Evolutionary conservation across 805 yeast genomes (phyloP).

Genomic region (Ogataea methanolica): DNA sequence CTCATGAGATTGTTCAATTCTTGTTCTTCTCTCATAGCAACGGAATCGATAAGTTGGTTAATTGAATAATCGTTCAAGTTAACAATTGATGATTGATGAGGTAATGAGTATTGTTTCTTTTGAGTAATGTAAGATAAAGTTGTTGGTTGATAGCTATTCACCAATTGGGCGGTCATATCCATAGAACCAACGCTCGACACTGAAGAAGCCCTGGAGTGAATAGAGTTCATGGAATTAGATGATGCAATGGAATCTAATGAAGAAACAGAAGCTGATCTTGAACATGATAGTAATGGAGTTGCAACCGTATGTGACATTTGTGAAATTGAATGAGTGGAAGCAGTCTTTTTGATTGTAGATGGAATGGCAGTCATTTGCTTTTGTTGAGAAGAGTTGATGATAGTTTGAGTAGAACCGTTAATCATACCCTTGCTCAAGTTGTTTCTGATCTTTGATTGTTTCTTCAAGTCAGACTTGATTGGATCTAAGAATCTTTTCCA

Average conservation of each 20-base stretch:
- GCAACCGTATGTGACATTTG: background rate
- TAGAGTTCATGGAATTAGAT: slow-evolving; percentile 9
- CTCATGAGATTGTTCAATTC: slow-evolving; percentile 30
- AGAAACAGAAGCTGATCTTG: slow-evolving; percentile 18
- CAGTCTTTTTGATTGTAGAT: background rate
- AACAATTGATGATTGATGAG: slow-evolving; percentile 4
- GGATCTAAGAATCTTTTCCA: slow-evolving; percentile 48
- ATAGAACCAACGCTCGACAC: slow-evolving; percentile 21
- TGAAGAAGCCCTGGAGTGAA: slow-evolving; percentile 29
- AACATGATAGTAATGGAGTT: slow-evolving; percentile 3
- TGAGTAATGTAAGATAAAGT: slow-evolving; percentile 1
- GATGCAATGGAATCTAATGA: slow-evolving; percentile 11
- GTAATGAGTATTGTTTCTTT: slow-evolving; percentile 2
- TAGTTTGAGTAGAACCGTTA: slow-evolving; percentile 26
- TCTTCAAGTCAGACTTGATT: slow-evolving; percentile 36
- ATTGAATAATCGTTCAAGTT: slow-evolving; percentile 19
- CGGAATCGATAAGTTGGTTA: slow-evolving; percentile 26
- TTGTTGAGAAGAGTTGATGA: slow-evolving; percentile 8
- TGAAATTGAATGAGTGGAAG: background rate
- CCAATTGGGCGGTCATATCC: slow-evolving; percentile 6
- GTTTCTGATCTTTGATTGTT: slow-evolving; percentile 28
- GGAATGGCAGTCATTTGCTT: background rate
- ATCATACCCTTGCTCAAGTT: slow-evolving; percentile 26
- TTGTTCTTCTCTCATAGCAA: slow-evolving; percentile 31
- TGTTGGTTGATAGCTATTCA: slow-evolving; percentile 6